Evolutionary conservation across 2,329 filamentous ascomycete genomes (phyloP).

Genomic region (Neofusicoccum umdonicola): DNA sequence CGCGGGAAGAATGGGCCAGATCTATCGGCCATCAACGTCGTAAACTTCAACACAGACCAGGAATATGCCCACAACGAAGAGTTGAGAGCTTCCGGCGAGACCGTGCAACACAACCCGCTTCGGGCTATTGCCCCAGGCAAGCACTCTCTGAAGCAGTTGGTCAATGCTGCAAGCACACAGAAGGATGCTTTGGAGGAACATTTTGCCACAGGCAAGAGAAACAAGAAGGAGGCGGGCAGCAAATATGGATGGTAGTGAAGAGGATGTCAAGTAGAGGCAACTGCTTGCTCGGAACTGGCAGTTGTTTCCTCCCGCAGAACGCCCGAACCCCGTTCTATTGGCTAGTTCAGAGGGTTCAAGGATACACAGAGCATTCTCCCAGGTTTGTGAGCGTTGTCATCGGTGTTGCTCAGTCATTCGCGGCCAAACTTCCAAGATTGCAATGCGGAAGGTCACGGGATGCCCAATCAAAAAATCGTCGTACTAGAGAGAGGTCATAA

Average conservation of each 20-base stretch:
- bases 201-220: slow-evolving; percentile 76
- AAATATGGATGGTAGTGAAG: slow-evolving; percentile 74
- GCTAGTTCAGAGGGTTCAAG: not conserved
- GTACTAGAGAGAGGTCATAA: not conserved
- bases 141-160: slow-evolving; percentile 83
- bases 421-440: not conserved
- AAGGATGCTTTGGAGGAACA: slow-evolving; percentile 87
- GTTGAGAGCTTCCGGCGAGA: slow-evolving; percentile 67
- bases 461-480: not conserved
- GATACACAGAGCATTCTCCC: too few relatives aligned
- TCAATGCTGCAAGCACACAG: slow-evolving; percentile 78
- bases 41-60: slow-evolving; percentile 83
- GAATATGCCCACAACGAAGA: slow-evolving; percentile 86
- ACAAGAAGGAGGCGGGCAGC: slow-evolving; percentile 76
- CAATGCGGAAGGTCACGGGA: not conserved
- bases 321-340: not conserved
- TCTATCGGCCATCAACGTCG: slow-evolving; percentile 61
- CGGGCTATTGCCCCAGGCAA: slow-evolving; percentile 82
- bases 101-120: slow-evolving; percentile 75
- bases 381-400: not conserved
- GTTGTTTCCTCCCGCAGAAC: not conserved
- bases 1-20: slow-evolving; percentile 43
- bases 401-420: not conserved
- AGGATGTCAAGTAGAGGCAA: not conserved
- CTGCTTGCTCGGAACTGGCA: not conserved